A percentile compares a stretch with the other conserved stretches of the same genome.
phyloP scores from a whole-genome alignment of 148 eudicot genomes.

The Rhododendron simsii region DNA sequence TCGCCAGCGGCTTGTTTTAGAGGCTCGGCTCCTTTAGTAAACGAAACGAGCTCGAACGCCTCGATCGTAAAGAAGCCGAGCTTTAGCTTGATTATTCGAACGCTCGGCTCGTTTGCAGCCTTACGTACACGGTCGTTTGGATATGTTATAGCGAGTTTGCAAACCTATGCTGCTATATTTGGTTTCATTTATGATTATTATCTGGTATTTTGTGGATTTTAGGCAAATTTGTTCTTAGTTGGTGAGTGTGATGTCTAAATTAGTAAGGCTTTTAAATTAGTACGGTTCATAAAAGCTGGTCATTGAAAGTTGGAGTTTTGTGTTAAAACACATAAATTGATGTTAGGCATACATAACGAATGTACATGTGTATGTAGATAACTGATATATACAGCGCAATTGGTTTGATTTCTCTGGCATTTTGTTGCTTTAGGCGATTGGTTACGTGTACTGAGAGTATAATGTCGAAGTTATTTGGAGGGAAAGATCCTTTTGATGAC shows the following conservation, averaged over 20 bases:
- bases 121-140: neutral
- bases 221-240: neutral
- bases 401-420: neutral
- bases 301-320: neutral
- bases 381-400: neutral
- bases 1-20: too few species aligned
- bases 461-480: constrained; percentile 60
- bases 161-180: neutral
- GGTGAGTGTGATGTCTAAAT: neutral
- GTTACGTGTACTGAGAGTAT: constrained; percentile 38
- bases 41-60: too few species aligned
- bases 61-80: too few species aligned
- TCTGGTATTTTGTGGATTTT: neutral
- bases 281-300: neutral
- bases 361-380: neutral
- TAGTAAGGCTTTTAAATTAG: neutral
- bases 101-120: neutral
- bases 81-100: too few species aligned
- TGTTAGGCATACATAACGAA: neutral
- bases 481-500: constrained; percentile 84
- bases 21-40: too few species aligned
- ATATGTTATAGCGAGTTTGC: neutral
- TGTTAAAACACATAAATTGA: neutral
- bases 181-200: neutral
- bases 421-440: constrained; percentile 26